These are phyloP conservation scores for Mucor velutinosus DNA, from an alignment of 371 early-diverging fungal species.

Conservation along the genomic window DNA sequence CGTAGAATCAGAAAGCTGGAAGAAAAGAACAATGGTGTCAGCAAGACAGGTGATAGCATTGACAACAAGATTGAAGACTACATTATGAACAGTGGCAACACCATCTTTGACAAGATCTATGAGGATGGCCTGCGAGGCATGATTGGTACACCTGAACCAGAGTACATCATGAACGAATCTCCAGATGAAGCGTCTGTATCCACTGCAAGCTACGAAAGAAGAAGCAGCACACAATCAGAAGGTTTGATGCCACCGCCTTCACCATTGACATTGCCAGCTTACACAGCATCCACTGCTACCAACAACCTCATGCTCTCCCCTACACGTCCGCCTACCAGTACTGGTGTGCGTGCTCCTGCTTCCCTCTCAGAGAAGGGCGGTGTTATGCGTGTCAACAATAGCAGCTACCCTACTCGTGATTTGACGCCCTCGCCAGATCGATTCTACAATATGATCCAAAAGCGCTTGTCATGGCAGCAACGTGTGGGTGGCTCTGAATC, in stretches of 20 bases:
- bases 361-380: conserved; percentile 21
- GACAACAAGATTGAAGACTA: conserved; percentile 52
- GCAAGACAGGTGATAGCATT: conserved; percentile 12
- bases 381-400: conserved; percentile 15
- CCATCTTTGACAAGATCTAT: conserved; percentile 65
- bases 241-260: conserved; percentile 28
- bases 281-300: conserved; percentile 1
- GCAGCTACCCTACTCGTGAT: conserved; percentile 18
- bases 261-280: conserved; percentile 24
- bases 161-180: conserved; percentile 12
- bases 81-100: conserved; percentile 47
- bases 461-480: conserved; percentile 42
- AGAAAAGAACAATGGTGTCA: conserved; percentile 24
- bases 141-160: conserved; percentile 42
- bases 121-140: conserved; percentile 59
- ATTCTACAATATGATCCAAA: conserved; percentile 52
- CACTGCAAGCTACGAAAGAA: conserved; percentile 26
- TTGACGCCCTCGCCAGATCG: conserved; percentile 48
- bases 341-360: conserved; percentile 17
- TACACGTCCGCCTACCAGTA: conserved; percentile 19
- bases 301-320: conserved; percentile 9
- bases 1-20: conserved; percentile 73
- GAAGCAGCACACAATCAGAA: conserved; percentile 30
- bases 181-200: conserved; percentile 30
- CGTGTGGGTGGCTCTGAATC: conserved; percentile 42